phyloP scores from a whole-genome alignment of 148 eudicot genomes.

The Rhododendron simsii region DNA sequence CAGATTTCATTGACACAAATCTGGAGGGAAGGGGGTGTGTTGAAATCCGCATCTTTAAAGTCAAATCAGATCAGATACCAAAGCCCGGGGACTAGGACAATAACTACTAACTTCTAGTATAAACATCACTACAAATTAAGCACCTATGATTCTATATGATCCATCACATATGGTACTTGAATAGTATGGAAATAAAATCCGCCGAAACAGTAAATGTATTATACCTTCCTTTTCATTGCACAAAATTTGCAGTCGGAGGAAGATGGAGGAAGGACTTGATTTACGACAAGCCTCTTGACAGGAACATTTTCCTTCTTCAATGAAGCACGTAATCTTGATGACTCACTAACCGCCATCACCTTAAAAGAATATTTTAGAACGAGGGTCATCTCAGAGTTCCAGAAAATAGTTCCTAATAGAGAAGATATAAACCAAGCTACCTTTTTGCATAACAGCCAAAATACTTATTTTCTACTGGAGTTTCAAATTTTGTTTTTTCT shows the following conservation, averaged over 20 bases:
- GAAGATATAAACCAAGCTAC: not conserved
- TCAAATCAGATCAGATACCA: not conserved
- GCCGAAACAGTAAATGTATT: not conserved
- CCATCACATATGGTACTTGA: not conserved
- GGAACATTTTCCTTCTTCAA: slow-evolving; percentile 89
- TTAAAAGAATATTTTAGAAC: slow-evolving; percentile 9
- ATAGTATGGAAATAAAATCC: not conserved
- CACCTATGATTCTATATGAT: not conserved
- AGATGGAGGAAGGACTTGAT: slow-evolving; percentile 94
- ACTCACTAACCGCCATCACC: slow-evolving; percentile 97
- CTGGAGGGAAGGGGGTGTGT: not conserved
- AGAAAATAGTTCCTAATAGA: not conserved
- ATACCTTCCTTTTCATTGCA: slow-evolving; percentile 91
- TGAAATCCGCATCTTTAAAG: not conserved
- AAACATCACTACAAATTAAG: not conserved
- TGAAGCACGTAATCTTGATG: slow-evolving; percentile 83
- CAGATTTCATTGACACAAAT: not conserved
- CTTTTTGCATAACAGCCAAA: not conserved
- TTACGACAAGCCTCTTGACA: slow-evolving; percentile 83
- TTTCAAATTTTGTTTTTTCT: not conserved
- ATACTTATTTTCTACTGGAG: not conserved
- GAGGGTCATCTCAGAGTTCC: not conserved
- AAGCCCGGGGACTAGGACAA: not conserved
- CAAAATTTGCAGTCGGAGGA: slow-evolving; percentile 97
- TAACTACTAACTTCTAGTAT: not conserved